Conservation (phyloP, 1,139 yeast genomes). For the Hemisphaericaspora lyxosophila region DNA sequence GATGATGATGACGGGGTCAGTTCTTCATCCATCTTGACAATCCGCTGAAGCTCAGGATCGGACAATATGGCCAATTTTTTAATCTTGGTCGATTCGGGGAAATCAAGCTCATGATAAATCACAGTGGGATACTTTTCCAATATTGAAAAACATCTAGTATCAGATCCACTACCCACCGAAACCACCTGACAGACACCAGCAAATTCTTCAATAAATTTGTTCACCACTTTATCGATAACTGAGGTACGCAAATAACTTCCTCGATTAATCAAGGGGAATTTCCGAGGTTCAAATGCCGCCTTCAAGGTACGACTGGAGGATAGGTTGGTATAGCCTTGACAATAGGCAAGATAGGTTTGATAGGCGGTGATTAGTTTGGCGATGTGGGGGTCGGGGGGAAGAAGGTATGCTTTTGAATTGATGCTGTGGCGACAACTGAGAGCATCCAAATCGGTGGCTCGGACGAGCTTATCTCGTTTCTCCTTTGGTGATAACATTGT, state of each 20-base stretch:
- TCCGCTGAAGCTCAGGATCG: slow-evolving; percentile 21
- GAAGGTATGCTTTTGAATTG: slow-evolving; percentile 50
- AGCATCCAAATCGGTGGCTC: slow-evolving; percentile 86
- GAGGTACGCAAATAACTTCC: slow-evolving; percentile 80
- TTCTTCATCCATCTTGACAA: slow-evolving; percentile 21
- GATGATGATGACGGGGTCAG: slow-evolving; percentile 9
- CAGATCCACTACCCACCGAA: slow-evolving; percentile 96
- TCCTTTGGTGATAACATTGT: slow-evolving; percentile 37
- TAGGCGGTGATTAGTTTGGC: slow-evolving; percentile 44
- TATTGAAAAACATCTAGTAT: slow-evolving; percentile 66
- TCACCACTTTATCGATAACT: slow-evolving; percentile 57
- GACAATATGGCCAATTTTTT: slow-evolving; percentile 57
- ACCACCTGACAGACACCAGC: slow-evolving; percentile 54
- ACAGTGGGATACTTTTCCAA: slow-evolving; percentile 29
- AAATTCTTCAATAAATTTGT: slow-evolving; percentile 43
- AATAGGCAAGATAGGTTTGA: slow-evolving; percentile 32
- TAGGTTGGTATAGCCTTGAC: slow-evolving; percentile 40
- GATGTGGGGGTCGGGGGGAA: slow-evolving; percentile 50
- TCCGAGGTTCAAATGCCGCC: slow-evolving; percentile 41
- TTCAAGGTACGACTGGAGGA: slow-evolving; percentile 45
- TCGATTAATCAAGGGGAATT: slow-evolving; percentile 75
- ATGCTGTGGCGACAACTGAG: slow-evolving; percentile 70
- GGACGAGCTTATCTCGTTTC: slow-evolving; percentile 49
- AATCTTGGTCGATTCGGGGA: slow-evolving; percentile 56
- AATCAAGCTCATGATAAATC: slow-evolving; percentile 74